Base-by-base conservation (phyloP, 2,329 filamentous ascomycete genomes). In the Aspergillus unguis region DNA sequence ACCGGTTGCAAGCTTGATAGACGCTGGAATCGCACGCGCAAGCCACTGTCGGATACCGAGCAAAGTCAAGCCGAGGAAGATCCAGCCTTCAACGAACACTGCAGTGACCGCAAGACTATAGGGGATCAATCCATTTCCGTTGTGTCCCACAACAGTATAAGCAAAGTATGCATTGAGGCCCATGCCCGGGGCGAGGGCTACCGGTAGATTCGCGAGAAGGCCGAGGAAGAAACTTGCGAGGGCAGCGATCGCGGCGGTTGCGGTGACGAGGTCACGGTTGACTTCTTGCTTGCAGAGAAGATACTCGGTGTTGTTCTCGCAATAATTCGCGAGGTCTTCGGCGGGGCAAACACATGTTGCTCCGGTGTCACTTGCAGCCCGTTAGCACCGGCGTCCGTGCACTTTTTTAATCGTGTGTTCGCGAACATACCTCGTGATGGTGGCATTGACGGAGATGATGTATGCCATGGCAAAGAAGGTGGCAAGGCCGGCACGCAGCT, bases 91-190 rank as follows among this genome's bases (percentile, higher is more conserved):
- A 10, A 94, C 86, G 67, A 95, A 95, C 59, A 94, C 90, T 49
- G 90, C 90, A 3, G 90, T 94, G 35, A 95, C 75, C 32, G 90
- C 90, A 38, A 92, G 80, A 48, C 81, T 71, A 66, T 89, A 95
- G 1, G 88, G 84, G 6, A 95, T 85, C 33, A 80, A 77, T 2
- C 89, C 89, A 25, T 77, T 80, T 40, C 90, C 90, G 67, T 92
- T 85, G 64, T 78, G 83, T 3, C 90, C 90, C 52, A 95, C 90
- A 41, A 90, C 86, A 0, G 84, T 87, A 67, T 88, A 95, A 27
- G 90, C 82, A 66, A 95, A 95, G 70, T 95, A 95, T 17, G 90
- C 90, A 65, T 95, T 95, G 50, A 95, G 71, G 27, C 90, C 87
- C 86, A 90, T 88, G 35, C 87, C 87, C 11, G 87, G 86, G 5